Percentiles rank a stretch among this genome's conserved stretches.
Evolutionary conservation across 768 basidiomycete species (phyloP).

Genomic region (Termitomyces sp.): DNA sequence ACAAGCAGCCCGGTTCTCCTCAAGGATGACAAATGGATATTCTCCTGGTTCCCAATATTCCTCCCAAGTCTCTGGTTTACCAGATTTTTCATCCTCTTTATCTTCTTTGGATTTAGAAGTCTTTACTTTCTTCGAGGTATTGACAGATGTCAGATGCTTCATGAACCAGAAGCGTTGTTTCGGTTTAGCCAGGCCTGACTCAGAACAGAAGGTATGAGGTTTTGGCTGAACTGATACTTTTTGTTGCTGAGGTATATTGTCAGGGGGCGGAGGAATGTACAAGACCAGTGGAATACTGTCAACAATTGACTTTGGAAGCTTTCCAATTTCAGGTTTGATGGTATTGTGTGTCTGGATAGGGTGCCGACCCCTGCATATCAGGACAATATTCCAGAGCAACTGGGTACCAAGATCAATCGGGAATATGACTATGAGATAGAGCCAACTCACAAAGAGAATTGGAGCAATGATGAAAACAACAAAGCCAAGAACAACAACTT

Average conservation of each 20-base stretch:
- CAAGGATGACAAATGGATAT: conserved; percentile 78
- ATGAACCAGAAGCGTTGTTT: conserved; percentile 55
- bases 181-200: conserved; percentile 23
- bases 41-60: conserved; percentile 72
- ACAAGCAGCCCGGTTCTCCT: conserved; percentile 79
- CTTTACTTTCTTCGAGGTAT: conserved; percentile 14
- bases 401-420: conserved; percentile 17
- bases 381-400: conserved; percentile 74
- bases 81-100: conserved; percentile 10
- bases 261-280: conserved; percentile 79
- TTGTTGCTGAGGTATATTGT: conserved; percentile 26
- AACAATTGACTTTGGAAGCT: conserved; percentile 64
- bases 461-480: conserved; percentile 77
- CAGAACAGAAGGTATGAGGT: conserved; percentile 58
- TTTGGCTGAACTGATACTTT: conserved; percentile 35
- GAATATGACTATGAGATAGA: not conserved
- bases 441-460: conserved; percentile 63
- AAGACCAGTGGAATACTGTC: conserved; percentile 80
- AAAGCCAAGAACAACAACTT: conserved; percentile 70
- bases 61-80: conserved; percentile 56
- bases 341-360: conserved; percentile 68
- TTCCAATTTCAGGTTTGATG: conserved; percentile 76
- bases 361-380: conserved; percentile 76
- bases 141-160: conserved; percentile 22
- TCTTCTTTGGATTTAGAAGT: conserved; percentile 2